phyloP scores from a whole-genome alignment of 176 grass and related monocot genomes.

The Aegilops sharonensis region DNA sequence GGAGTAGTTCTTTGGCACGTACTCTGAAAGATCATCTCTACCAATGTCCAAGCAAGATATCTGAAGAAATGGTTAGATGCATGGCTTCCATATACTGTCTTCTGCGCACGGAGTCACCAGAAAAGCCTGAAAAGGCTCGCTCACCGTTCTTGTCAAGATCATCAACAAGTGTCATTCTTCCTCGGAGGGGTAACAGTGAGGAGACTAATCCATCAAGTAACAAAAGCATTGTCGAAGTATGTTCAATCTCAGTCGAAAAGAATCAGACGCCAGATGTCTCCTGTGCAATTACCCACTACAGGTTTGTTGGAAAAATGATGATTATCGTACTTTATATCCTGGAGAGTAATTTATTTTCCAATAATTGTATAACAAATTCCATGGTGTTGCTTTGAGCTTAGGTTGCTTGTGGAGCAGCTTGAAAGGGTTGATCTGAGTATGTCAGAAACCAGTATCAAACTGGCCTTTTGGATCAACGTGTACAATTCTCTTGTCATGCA shows the following conservation, averaged over 20 bases:
- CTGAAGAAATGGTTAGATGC: conserved; percentile 97
- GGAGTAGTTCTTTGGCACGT: conserved; percentile 55
- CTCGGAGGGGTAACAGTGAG: conserved; percentile 48
- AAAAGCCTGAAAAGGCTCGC: conserved; percentile 58
- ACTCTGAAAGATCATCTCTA: conserved; percentile 93
- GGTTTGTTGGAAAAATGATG: conserved; percentile 40
- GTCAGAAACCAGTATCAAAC: conserved; percentile 56
- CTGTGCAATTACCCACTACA: conserved; percentile 77
- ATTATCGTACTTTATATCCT: neutral
- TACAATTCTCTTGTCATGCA: conserved; percentile 99
- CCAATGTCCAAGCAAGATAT: conserved; percentile 96
- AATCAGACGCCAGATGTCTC: conserved; percentile 62
- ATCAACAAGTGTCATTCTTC: conserved; percentile 65
- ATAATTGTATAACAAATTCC: conserved; percentile 1
- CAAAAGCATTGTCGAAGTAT: conserved; percentile 54
- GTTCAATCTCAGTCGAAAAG: conserved; percentile 63
- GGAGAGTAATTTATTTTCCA: neutral
- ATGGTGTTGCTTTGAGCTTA: conserved; percentile 20
- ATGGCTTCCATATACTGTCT: conserved; percentile 85
- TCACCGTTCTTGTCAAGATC: conserved; percentile 81
- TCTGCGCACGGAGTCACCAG: conserved; percentile 40
- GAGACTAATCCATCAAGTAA: conserved; percentile 45
- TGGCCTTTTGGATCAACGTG: conserved; percentile 96
- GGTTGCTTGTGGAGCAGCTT: conserved; percentile 93
- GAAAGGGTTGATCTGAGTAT: conserved; percentile 83